phyloP scores from a whole-genome alignment of 768 basidiomycete species.

The Mycena floridula region DNA sequence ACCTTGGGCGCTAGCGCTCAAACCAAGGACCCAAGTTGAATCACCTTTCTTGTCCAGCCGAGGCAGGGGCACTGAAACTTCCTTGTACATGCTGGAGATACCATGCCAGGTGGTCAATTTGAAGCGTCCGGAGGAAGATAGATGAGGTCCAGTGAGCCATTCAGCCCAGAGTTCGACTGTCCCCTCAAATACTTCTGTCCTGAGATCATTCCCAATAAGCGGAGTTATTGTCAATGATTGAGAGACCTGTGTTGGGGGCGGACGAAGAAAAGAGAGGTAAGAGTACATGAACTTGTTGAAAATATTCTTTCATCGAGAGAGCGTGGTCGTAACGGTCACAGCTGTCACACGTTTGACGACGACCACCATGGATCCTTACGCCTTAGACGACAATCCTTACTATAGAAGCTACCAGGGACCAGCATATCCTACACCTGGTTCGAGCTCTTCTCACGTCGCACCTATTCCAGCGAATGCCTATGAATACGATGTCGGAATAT shows the following conservation, averaged over 20 bases:
- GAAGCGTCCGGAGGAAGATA: too few species aligned
- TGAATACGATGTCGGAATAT: slow-evolving; percentile 87
- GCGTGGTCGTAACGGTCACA: background rate
- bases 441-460: slow-evolving; percentile 65
- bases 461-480: slow-evolving; percentile 88
- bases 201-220: slow-evolving; percentile 85
- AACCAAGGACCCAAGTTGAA: slow-evolving; percentile 59
- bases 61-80: slow-evolving; percentile 64
- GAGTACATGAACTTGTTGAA: too few species aligned
- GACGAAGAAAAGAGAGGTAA: slow-evolving; percentile 86
- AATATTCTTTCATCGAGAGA: background rate
- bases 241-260: slow-evolving; percentile 57
- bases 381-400: slow-evolving; percentile 67
- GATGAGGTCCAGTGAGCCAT: slow-evolving; percentile 49
- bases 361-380: slow-evolving; percentile 37
- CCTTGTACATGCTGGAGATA: slow-evolving; percentile 66
- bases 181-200: slow-evolving; percentile 61
- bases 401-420: slow-evolving; percentile 77
- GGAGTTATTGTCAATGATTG: slow-evolving; percentile 60
- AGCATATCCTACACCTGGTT: slow-evolving; percentile 58
- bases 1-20: slow-evolving; percentile 33
- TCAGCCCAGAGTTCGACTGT: slow-evolving; percentile 63
- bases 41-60: slow-evolving; percentile 43
- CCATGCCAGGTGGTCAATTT: slow-evolving; percentile 76
- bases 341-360: too few species aligned